phyloP scores from a whole-genome alignment of 2,329 filamentous ascomycete genomes.

The Cladosporium sp. region DNA sequence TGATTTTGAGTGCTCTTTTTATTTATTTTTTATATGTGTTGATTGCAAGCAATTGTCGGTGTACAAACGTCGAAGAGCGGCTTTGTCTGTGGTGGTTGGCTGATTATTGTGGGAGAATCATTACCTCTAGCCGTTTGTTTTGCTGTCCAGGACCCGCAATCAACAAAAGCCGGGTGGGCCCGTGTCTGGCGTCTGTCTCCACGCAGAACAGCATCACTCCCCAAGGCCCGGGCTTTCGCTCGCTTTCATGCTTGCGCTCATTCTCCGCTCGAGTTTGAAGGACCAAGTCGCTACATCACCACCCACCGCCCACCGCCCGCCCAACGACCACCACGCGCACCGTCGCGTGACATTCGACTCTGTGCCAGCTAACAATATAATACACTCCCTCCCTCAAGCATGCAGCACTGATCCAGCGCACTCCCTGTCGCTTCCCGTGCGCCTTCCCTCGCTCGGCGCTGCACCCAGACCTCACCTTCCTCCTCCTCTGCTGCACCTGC shows the following conservation, averaged over 20 bases:
- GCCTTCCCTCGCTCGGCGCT: background rate
- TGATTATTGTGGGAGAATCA: too few relatives aligned
- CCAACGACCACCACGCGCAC: constrained; percentile 17
- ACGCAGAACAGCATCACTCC: background rate
- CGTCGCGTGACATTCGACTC: constrained; percentile 18
- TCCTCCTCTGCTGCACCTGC: constrained; percentile 14
- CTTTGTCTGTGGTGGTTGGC: background rate
- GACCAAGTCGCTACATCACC: constrained; percentile 9
- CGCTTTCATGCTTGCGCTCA: background rate
- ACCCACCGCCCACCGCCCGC: background rate
- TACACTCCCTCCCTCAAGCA: background rate
- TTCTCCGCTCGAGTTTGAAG: constrained; percentile 3
- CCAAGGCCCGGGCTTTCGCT: background rate
- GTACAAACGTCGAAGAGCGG: background rate
- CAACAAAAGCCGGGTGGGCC: background rate
- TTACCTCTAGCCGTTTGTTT: background rate
- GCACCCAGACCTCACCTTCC: constrained; percentile 20
- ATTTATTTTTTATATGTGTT: background rate
- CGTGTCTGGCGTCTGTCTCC: background rate
- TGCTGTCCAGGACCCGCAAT: background rate
- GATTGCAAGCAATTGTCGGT: background rate
- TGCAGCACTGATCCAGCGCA: constrained; percentile 1
- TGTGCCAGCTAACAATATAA: background rate
- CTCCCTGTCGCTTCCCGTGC: constrained; percentile 8
- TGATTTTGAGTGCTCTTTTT: too few relatives aligned